Percentiles rank a stretch among this genome's conserved stretches.
These are phyloP conservation scores for Suillus fuscotomentosus DNA, from an alignment of 768 basidiomycete genomes.

Conservation along the genomic window DNA sequence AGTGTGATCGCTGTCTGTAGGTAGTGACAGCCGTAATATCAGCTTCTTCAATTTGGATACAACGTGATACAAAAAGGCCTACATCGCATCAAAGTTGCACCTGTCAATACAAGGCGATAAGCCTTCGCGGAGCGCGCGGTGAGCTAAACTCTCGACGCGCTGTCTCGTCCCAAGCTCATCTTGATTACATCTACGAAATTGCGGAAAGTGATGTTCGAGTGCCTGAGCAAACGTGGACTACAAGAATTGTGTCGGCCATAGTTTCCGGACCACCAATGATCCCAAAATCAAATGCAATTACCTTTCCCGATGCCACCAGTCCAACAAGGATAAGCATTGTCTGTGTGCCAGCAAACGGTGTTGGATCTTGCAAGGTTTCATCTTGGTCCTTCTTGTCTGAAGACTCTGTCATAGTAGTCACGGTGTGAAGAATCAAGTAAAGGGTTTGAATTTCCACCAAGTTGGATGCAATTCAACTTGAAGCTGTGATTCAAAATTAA, in stretches of 20 bases:
- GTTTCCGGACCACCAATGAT: slow-evolving; percentile 7
- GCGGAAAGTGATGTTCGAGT: slow-evolving; percentile 58
- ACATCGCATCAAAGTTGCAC: slow-evolving; percentile 72
- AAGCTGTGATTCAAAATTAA: not conserved
- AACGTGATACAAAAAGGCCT: slow-evolving; percentile 26
- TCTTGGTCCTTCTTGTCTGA: not conserved
- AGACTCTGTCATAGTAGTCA: not conserved
- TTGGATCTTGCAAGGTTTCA: slow-evolving; percentile 4
- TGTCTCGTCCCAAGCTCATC: slow-evolving; percentile 73
- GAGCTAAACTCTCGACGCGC: slow-evolving; percentile 60
- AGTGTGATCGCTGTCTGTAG: slow-evolving; percentile 64
- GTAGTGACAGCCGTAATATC: not conserved
- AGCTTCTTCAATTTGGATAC: not conserved
- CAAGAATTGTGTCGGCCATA: not conserved
- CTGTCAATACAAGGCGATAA: slow-evolving; percentile 77
- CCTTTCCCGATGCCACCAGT: slow-evolving; percentile 74
- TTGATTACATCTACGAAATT: slow-evolving; percentile 72
- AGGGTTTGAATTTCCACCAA: not conserved
- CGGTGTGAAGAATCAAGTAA: not conserved
- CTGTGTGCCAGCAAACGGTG: slow-evolving; percentile 32
- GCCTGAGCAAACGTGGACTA: slow-evolving; percentile 71
- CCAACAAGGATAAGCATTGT: slow-evolving; percentile 73
- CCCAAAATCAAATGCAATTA: slow-evolving; percentile 25
- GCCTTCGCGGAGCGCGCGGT: slow-evolving; percentile 51
- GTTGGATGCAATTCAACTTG: not conserved